These are phyloP conservation scores for Paradendryphiella salina DNA, from an alignment of 2,329 filamentous ascomycete genomes.

Conservation along the genomic window DNA sequence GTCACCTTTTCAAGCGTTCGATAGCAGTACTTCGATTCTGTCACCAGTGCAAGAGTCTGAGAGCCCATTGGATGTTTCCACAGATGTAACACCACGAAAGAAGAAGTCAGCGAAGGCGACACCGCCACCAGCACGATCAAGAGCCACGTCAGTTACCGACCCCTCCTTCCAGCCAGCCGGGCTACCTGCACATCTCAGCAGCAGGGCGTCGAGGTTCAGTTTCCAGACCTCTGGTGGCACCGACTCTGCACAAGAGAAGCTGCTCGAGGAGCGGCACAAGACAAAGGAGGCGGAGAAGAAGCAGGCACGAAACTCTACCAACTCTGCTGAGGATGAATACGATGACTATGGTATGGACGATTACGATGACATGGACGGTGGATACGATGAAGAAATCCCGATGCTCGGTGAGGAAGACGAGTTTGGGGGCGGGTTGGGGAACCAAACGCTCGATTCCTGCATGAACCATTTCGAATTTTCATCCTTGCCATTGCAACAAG, in stretches of 20 bases:
- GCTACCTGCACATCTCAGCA: slow-evolving; percentile 54
- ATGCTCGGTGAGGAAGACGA: slow-evolving; percentile 49
- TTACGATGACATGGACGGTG: slow-evolving; percentile 59
- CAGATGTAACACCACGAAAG: slow-evolving; percentile 36
- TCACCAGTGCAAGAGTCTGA: slow-evolving; percentile 43
- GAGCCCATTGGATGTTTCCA: slow-evolving; percentile 29
- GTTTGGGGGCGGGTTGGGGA: slow-evolving; percentile 29
- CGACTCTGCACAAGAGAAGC: slow-evolving; percentile 66
- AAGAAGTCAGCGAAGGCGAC: slow-evolving; percentile 44
- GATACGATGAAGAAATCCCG: slow-evolving; percentile 69
- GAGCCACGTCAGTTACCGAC: slow-evolving; percentile 46
- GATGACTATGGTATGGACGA: slow-evolving; percentile 48
- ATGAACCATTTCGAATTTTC: slow-evolving; percentile 44
- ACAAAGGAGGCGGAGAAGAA: slow-evolving; percentile 66
- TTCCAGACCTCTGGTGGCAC: slow-evolving; percentile 77
- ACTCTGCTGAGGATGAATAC: slow-evolving; percentile 43
- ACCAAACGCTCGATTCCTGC: slow-evolving; percentile 33
- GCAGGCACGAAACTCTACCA: slow-evolving; percentile 42
- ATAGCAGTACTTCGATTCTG: slow-evolving; percentile 32
- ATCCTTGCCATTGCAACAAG: slow-evolving; percentile 31
- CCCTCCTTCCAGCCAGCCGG: slow-evolving; percentile 43
- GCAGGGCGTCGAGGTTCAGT: slow-evolving; percentile 77
- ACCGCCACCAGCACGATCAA: slow-evolving; percentile 41
- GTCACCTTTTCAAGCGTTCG: slow-evolving; percentile 23
- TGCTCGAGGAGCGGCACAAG: slow-evolving; percentile 72